Evolutionary conservation across 2,329 filamentous ascomycete genomes (phyloP).

Genomic region (Aspergillus ochraceoroseus): DNA sequence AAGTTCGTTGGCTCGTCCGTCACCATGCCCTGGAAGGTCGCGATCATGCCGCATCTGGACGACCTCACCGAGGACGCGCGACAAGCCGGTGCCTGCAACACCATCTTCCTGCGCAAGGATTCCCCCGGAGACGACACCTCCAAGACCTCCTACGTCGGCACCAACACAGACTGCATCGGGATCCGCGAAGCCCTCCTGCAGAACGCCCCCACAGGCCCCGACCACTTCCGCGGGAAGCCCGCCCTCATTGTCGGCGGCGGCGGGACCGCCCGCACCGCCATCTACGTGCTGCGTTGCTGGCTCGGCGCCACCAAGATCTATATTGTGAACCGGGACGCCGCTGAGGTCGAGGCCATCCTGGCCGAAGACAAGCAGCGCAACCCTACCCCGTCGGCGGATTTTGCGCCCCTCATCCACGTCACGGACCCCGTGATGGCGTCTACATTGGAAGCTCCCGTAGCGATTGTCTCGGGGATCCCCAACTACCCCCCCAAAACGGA

Average conservation of each 20-base stretch:
- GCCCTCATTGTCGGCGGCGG: conserved; percentile 73
- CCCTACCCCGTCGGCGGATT: conserved; percentile 26
- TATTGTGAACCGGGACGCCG: conserved; percentile 67
- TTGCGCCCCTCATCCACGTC: conserved; percentile 55
- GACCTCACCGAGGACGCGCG: conserved; percentile 66
- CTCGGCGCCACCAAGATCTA: conserved; percentile 66
- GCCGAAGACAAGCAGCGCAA: conserved; percentile 58
- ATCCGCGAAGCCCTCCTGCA: conserved; percentile 66
- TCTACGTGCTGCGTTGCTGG: conserved; percentile 69
- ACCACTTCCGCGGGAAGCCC: conserved; percentile 49
- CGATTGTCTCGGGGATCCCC: conserved; percentile 69
- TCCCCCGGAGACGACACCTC: conserved; percentile 37
- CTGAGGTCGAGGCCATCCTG: conserved; percentile 64
- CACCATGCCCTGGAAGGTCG: conserved; percentile 80
- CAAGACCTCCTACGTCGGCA: conserved; percentile 56
- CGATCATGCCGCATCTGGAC: conserved; percentile 68
- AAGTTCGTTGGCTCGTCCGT: conserved; percentile 60
- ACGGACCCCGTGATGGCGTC: conserved; percentile 57
- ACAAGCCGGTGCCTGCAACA: conserved; percentile 74
- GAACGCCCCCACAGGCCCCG: conserved; percentile 38
- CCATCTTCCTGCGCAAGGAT: conserved; percentile 58
- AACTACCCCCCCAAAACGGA: conserved; percentile 65
- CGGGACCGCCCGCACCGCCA: conserved; percentile 69
- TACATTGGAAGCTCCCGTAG: conserved; percentile 55
- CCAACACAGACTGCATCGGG: conserved; percentile 77